Evolutionary conservation across 768 basidiomycete species (phyloP).

Genomic region (Mycena epipterygia): DNA sequence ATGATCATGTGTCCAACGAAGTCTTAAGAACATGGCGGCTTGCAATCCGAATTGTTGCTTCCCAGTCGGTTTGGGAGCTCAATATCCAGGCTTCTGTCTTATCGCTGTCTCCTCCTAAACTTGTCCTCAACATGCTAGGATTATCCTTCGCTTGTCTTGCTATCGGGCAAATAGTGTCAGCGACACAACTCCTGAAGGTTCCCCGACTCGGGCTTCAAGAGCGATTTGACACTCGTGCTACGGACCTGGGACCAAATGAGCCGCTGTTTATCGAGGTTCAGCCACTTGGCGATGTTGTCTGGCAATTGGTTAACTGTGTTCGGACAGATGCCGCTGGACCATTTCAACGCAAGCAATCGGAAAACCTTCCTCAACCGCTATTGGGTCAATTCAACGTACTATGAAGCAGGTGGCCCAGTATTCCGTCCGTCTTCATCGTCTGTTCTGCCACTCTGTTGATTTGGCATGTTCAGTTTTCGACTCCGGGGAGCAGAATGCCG

Average conservation of each 20-base stretch:
- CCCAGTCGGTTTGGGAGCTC: neutral
- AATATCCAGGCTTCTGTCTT: slow-evolving; percentile 21
- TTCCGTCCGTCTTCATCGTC: slow-evolving; percentile 51
- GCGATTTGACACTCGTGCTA: slow-evolving; percentile 21
- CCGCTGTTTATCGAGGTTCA: slow-evolving; percentile 32
- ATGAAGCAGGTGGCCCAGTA: slow-evolving; percentile 61
- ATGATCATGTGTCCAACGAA: neutral
- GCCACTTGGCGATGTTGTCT: neutral
- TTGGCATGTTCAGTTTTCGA: slow-evolving; percentile 56
- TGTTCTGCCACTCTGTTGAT: neutral
- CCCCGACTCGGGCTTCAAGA: slow-evolving; percentile 30
- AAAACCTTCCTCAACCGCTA: slow-evolving; percentile 60
- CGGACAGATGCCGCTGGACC: slow-evolving; percentile 61
- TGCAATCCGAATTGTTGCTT: neutral
- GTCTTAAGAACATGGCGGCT: too few relatives aligned
- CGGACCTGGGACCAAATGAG: slow-evolving; percentile 5
- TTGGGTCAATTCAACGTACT: slow-evolving; percentile 65
- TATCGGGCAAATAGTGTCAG: neutral
- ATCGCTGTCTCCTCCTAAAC: neutral
- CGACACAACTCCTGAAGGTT: slow-evolving; percentile 12
- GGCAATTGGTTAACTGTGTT: neutral
- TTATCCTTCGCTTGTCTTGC: slow-evolving; percentile 1
- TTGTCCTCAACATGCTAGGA: neutral
- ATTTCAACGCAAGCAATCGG: slow-evolving; percentile 51
- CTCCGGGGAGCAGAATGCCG: slow-evolving; percentile 65